Conservation (phyloP, 306 rosid species). For the Oemleria cerasiformis region DNA sequence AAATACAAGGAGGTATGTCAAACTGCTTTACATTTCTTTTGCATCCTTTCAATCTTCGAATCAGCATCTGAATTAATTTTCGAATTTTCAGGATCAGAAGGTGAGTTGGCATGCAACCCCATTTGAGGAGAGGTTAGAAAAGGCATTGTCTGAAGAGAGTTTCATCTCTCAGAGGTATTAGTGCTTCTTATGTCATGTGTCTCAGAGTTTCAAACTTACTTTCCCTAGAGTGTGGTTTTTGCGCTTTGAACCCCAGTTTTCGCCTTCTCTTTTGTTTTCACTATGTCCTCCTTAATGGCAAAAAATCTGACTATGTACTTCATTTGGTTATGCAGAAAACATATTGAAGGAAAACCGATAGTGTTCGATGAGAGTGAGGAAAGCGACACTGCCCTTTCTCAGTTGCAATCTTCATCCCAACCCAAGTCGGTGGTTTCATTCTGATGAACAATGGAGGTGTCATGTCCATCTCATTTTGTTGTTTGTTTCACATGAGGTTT, state of each 20-base stretch:
- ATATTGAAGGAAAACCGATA: constrained; percentile 46
- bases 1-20: constrained; percentile 82
- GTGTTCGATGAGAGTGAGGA: constrained; percentile 70
- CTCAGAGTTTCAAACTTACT: too few relatives aligned
- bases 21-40: constrained; percentile 5
- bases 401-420: constrained; percentile 53
- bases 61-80: constrained; percentile 18
- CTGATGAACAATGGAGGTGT: constrained; percentile 30
- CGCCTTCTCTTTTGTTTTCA: background rate
- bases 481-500: constrained; percentile 17
- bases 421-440: constrained; percentile 52
- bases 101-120: constrained; percentile 98
- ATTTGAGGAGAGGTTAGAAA: constrained; percentile 81
- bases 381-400: constrained; percentile 54
- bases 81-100: constrained; percentile 69
- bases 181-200: too few relatives aligned
- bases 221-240: too few relatives aligned
- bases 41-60: constrained; percentile 8
- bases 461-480: constrained; percentile 7
- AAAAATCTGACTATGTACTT: background rate
- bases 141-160: constrained; percentile 76
- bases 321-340: constrained; percentile 51
- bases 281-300: background rate
- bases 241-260: too few relatives aligned
- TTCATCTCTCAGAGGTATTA: constrained; percentile 51